Evolutionary conservation across 2,329 filamentous ascomycete genomes (phyloP).

Genomic region (Exophiala calicioides): DNA sequence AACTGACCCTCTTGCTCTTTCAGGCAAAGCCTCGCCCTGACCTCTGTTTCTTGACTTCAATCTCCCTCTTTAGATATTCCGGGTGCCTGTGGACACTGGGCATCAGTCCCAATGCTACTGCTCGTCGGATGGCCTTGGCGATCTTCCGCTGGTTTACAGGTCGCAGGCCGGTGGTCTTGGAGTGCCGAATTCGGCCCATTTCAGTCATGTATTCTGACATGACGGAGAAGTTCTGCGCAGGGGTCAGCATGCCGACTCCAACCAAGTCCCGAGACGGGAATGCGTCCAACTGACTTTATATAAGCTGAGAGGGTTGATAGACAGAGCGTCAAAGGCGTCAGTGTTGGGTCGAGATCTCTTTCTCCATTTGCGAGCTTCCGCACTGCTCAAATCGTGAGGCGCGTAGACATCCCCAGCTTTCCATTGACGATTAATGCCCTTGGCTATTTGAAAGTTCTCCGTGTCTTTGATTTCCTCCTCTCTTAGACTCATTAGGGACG

Average conservation of each 20-base stretch:
- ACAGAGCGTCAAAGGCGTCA: slow-evolving; percentile 79
- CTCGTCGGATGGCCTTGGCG: slow-evolving; percentile 85
- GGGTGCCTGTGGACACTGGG: slow-evolving; percentile 89
- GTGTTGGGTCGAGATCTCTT: slow-evolving; percentile 54
- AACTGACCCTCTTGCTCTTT: neutral
- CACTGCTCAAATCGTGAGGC: slow-evolving; percentile 77
- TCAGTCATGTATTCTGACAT: slow-evolving; percentile 85
- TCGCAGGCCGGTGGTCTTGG: slow-evolving; percentile 73
- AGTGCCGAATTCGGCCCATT: slow-evolving; percentile 80
- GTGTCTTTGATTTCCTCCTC: slow-evolving; percentile 37
- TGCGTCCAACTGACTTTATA: slow-evolving; percentile 70
- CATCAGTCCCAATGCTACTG: slow-evolving; percentile 87
- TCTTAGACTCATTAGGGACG: slow-evolving; percentile 7
- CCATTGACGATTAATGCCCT: slow-evolving; percentile 65
- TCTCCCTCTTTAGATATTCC: slow-evolving; percentile 62
- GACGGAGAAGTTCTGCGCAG: slow-evolving; percentile 79
- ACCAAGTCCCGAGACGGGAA: neutral
- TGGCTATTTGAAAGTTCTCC: slow-evolving; percentile 43
- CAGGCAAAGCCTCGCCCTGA: slow-evolving; percentile 13
- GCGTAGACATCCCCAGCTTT: slow-evolving; percentile 80
- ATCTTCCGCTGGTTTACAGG: slow-evolving; percentile 91
- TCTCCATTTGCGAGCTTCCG: slow-evolving; percentile 81
- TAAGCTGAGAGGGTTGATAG: slow-evolving; percentile 76
- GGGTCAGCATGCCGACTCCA: slow-evolving; percentile 19
- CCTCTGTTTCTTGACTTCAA: slow-evolving; percentile 32